Evolutionary conservation across 352 stramenopile species (phyloP), one percentile per base, ranked within the genome.

Genomic region (Phytophthora nicotianae): DNA sequence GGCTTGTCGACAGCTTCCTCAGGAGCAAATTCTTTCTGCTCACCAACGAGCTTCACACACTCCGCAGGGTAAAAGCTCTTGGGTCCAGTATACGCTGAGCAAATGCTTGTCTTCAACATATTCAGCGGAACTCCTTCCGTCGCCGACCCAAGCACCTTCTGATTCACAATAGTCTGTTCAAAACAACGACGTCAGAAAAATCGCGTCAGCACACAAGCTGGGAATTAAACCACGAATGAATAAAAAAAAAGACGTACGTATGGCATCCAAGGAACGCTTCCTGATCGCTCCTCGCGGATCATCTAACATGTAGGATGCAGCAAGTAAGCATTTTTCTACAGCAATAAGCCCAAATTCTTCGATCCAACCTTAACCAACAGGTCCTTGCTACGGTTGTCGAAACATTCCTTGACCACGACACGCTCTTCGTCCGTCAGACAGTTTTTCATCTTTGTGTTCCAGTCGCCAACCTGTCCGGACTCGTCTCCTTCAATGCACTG

Each of bases 401-500:
- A 89, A 58, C 86, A 95, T 24, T 88, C 68, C 37, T 84, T 70
- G 0, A 92, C 58, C 20, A 68, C 71, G 2, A 63, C 58, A 14
- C 77, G 76, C 53, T 93, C 82, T 51, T 84, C 78, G 19, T 77
- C 58, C 21, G 79, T 83, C 42, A 93, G 72, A 49, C 86, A 95
- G 62, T 88, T 89, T 33, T 82, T 63, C 11, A 91, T 50, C 57
- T 93, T 93, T 42, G 74, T 82, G 20, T 62, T 51, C 86, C 86
- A 95, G 60, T 93, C 82, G 21, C 76, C 80, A n/a, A 77, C 53
- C 9, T 78, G 72, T 26, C 86, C 82, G 8, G 78, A 90, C 52
- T 91, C 83, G 43, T 91, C 79, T 43, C 78, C 75, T 77, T 95
- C 86, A 49, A 93, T 78, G 41, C 83, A 93, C 82, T 92, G 13